Evolutionary conservation across 106 monocot genomes (phyloP).

Genomic region (Dendrobium nobile): DNA sequence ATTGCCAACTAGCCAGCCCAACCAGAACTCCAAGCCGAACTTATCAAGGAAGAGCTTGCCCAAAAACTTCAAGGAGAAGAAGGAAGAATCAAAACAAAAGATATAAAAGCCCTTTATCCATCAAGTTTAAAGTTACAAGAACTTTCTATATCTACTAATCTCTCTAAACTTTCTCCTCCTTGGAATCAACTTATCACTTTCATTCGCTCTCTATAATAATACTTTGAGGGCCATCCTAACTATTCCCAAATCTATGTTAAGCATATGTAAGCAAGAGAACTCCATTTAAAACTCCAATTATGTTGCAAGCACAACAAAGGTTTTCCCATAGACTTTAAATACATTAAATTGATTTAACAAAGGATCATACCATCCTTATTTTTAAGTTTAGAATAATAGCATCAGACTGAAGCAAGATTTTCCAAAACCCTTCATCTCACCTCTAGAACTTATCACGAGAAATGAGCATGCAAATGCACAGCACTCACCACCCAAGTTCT

Average conservation of each 20-base stretch:
- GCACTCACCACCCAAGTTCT: not conserved
- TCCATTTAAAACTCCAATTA: not conserved
- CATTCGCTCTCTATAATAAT: not conserved
- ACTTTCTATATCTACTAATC: not conserved
- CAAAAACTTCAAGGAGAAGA: not conserved
- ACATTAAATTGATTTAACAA: not conserved
- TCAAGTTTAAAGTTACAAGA: not conserved
- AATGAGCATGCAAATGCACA: not conserved
- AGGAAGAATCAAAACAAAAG: not conserved
- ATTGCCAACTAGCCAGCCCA: not conserved
- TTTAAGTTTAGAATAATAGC: not conserved
- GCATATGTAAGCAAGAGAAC: not conserved
- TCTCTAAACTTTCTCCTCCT: not conserved
- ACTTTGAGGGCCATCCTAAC: not conserved
- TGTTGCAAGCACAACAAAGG: not conserved
- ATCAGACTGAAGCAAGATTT: not conserved
- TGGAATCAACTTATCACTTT: not conserved
- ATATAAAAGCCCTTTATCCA: not conserved
- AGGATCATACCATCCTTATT: not conserved
- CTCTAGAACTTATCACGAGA: not conserved
- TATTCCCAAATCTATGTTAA: not conserved
- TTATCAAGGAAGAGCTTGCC: not conserved
- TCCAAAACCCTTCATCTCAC: not conserved
- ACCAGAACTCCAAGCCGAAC: not conserved
- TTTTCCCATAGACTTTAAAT: not conserved